Conservation (phyloP, 2,329 filamentous ascomycete species). For the Penicillium sp. region DNA sequence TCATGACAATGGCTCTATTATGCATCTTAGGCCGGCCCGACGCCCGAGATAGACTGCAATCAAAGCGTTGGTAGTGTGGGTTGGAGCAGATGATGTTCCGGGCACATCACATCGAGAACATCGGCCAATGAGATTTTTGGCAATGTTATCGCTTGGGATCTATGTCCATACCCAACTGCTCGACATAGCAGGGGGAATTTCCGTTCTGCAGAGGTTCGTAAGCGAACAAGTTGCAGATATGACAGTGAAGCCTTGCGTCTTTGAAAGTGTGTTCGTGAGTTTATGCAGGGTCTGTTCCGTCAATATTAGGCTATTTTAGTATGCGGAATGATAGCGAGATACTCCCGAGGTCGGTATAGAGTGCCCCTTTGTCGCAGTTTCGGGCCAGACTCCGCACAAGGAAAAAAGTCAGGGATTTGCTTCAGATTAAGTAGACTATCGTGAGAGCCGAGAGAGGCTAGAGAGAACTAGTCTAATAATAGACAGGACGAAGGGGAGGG, state of each 20-base stretch:
- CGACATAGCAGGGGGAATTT: not conserved
- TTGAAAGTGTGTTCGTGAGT: not conserved
- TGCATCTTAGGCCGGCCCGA: not conserved
- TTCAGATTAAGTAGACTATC: not conserved
- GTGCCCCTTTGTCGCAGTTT: not conserved
- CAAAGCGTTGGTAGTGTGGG: not conserved
- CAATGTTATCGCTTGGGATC: not conserved
- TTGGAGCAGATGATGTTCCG: not conserved
- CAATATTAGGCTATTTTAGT: not conserved
- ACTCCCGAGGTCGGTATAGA: not conserved
- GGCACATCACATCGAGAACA: not conserved
- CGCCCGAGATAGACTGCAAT: not conserved
- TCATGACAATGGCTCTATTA: not conserved
- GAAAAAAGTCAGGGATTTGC: constrained; percentile 2
- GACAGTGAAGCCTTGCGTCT: no score
- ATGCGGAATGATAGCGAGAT: no score
- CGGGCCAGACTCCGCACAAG: constrained; percentile 11
- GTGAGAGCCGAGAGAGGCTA: not conserved
- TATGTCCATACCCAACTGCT: not conserved
- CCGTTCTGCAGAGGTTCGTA: not conserved
- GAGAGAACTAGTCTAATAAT: constrained; percentile 1
- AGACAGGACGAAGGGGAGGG: not conserved
- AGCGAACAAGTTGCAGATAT: no score
- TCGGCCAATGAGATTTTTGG: not conserved
- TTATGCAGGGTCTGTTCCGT: not conserved